Conservation (phyloP, 176 grass and related monocot species). For the Poa annua region DNA sequence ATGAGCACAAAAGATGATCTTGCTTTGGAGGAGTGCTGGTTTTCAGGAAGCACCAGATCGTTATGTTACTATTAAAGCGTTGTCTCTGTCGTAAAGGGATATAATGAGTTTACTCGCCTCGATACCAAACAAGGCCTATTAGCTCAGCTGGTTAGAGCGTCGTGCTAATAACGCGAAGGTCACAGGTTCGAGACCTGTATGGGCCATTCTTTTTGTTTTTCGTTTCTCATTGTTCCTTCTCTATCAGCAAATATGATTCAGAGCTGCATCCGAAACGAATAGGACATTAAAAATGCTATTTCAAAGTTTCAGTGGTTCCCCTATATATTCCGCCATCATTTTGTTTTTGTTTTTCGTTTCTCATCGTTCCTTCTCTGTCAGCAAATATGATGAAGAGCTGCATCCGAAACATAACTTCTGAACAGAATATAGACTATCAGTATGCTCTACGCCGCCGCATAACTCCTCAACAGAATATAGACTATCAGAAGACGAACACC, state of each 20-base stretch:
- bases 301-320: no score
- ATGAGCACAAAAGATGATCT: no score
- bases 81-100: not conserved
- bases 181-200: constrained; percentile 97
- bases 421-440: not conserved
- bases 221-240: not conserved
- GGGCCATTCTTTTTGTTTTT: constrained; percentile 41
- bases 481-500: not conserved
- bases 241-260: not conserved
- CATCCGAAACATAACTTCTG: not conserved
- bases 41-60: not conserved
- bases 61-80: not conserved
- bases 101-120: no score
- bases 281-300: no score
- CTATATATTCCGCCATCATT: no score
- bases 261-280: not conserved
- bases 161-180: constrained; percentile 98
- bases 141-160: constrained; percentile 96
- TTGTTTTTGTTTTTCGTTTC: no score
- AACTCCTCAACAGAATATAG: not conserved
- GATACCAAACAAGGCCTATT: constrained; percentile 50
- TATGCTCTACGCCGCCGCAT: no score
- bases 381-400: not conserved
- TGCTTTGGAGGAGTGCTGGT: not conserved
- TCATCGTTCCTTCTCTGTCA: no score